Evolutionary conservation across 805 yeast species (phyloP), one percentile per base, ranked within the genome.

Genomic region (Sugiyamaella boreocaroliniensis): DNA sequence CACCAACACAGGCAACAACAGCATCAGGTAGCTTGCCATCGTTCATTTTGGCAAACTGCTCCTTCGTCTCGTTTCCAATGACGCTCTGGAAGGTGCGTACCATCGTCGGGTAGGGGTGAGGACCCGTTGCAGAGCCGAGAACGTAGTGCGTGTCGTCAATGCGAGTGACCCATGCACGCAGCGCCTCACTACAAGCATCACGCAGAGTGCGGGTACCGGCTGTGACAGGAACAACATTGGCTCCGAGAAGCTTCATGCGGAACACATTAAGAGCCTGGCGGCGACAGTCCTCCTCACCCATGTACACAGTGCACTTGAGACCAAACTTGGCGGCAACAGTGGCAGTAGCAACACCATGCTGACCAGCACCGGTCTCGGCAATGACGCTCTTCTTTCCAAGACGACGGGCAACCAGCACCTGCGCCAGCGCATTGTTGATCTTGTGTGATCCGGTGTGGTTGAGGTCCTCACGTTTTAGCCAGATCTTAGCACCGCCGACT

Each of bases 261-360:
- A 93, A 93, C 41, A 93, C 99, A 65, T 93, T 93, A 60, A 93
- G 77, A 12, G 99, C 97, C 77, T 93, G 99, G 72, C 99, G 87
- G 70, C 97, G 85, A 44, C 88, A 96, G 74, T 93, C 99, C 73
- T 93, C 99, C 45, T 98, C 98, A 58, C 99, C 99, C 99, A 93
- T 93, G 66, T 81, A 92, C 37, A 93, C 95, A 14, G 88, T 88
- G 76, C 99, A 93, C 68, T 86, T 80, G 71, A 93, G 70, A 49
- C 99, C 99, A 62, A 93, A 73, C 58, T 74, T 74, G 43, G 78
- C 78, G 22, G 76, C 75, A 2, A 70, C 75, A 20, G 78, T 74
- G n/a, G 78, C 78, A 20, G 78, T 73, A 29, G 79, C 78, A 26
- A 74, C 79, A 51, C 78, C 78, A 61, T 74, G 78, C 68, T 74